These are phyloP conservation scores for Vigna radiata DNA, from an alignment of 306 rosid genomes.

Conservation along the genomic window DNA sequence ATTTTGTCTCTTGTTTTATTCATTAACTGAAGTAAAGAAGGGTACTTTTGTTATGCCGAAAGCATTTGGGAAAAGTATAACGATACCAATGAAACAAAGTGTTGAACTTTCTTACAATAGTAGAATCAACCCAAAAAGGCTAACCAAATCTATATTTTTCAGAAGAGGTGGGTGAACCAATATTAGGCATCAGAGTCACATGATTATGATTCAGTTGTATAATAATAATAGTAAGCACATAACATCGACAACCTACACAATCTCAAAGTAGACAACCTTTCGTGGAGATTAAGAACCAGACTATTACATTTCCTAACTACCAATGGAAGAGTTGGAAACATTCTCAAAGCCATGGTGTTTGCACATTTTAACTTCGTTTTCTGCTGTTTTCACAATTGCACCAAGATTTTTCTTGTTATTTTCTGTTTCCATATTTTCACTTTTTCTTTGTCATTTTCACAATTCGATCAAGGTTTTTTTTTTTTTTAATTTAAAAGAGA, in stretches of 20 bases:
- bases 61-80: neutral
- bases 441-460: too few relatives aligned
- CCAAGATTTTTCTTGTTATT: too few relatives aligned
- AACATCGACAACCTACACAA: neutral
- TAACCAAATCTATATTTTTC: neutral
- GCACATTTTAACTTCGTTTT: neutral
- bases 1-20: neutral
- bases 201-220: neutral
- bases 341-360: neutral
- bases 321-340: neutral
- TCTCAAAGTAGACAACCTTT: neutral
- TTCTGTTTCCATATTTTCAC: too few relatives aligned
- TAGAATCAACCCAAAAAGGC: neutral
- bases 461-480: too few relatives aligned
- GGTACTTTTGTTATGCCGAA: neutral
- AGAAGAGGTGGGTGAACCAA: conserved; percentile 10
- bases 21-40: too few relatives aligned
- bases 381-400: too few relatives aligned
- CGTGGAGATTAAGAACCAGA: neutral
- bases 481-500: too few relatives aligned
- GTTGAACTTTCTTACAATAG: neutral
- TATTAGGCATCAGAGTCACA: neutral
- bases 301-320: neutral
- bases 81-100: neutral
- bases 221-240: neutral